phyloP scores from a whole-genome alignment of 345 rosid genomes.

The Eucalyptus pumila region DNA sequence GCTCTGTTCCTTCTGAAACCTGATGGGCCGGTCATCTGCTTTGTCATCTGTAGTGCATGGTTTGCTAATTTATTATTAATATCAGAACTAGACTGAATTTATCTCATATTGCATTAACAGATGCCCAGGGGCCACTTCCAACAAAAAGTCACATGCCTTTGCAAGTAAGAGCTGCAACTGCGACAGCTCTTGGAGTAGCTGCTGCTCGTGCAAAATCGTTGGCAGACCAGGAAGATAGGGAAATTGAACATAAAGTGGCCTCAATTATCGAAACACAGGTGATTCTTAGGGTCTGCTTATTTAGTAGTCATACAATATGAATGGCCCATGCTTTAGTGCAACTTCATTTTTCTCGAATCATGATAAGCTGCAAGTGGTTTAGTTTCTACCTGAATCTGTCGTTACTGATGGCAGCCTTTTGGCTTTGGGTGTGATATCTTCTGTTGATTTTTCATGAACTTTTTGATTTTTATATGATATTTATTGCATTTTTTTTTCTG shows the following conservation, averaged over 20 bases:
- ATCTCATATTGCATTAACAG: conserved; percentile 16
- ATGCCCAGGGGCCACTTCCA: conserved; percentile 11
- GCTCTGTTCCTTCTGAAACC: neutral
- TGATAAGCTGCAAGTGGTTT: neutral
- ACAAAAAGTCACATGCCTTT: conserved; percentile 45
- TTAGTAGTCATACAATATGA: neutral
- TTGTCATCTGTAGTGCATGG: neutral
- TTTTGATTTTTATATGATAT: neutral
- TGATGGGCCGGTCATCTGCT: neutral
- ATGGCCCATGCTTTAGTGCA: neutral
- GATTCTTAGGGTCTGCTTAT: neutral
- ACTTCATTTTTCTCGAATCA: neutral
- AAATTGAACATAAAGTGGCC: conserved; percentile 58
- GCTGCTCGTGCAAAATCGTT: conserved; percentile 77
- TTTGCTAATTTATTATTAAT: neutral
- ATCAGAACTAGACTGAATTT: neutral
- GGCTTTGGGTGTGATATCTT: neutral
- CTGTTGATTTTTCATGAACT: neutral
- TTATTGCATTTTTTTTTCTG: neutral
- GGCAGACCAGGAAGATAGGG: conserved; percentile 83
- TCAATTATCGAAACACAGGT: conserved; percentile 72
- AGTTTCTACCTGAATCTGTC: neutral
- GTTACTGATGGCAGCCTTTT: neutral
- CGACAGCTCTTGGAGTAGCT: conserved; percentile 73
- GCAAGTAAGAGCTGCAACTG: conserved; percentile 66